Base-by-base conservation (phyloP, 176 grass and related monocot genomes). In the Oryza glumipatula region DNA sequence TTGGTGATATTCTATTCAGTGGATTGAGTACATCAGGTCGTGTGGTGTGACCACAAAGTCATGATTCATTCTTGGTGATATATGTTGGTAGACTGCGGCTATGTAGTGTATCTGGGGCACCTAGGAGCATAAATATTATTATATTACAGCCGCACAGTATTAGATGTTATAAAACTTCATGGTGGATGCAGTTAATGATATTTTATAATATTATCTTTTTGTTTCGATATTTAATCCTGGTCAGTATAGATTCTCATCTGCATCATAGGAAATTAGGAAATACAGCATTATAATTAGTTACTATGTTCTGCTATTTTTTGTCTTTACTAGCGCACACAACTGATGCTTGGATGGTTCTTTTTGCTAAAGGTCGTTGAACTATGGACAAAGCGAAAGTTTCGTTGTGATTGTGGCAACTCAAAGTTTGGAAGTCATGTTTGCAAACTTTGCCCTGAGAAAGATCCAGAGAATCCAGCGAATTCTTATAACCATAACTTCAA, bases 311-410 rank as follows among this genome's bases (percentile, higher is more conserved):
- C 26, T 46, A 14, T 84, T 21, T 51, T 80, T 68, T 48, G 7
- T 67, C 36, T 68, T 4, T 68, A 71, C 22, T 33, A 48, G 46
- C 3, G 5, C 28, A 52, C 74, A 52, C 67, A 76, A 74, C 58
- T 90, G 26, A 86, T 63, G 45, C 3, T 52, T 83, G 26, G 13
- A 38, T 21, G 0, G 30, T 76, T 14, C 46, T 58, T 12, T 67
- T 82, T 68, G 13, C 19, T n/a, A 15, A 74, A 99, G 96, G 76
- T 99, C 32, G 86, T 94, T 71, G 96, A 99, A 78, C 90, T 99
- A n/a, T 99, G 96, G 96, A 99, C 96, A 51, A 99, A 96, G 72
- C 77, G 96, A 65, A 99, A 87, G 63, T 96, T 99, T 79, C 78
- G 93, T 58, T 99, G 93, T 72, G 96, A 99, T 66, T 99, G 96